Percentiles rank a stretch among this genome's conserved stretches.
phyloP scores from a whole-genome alignment of 306 rosid species.

The Rosa lucieae region DNA sequence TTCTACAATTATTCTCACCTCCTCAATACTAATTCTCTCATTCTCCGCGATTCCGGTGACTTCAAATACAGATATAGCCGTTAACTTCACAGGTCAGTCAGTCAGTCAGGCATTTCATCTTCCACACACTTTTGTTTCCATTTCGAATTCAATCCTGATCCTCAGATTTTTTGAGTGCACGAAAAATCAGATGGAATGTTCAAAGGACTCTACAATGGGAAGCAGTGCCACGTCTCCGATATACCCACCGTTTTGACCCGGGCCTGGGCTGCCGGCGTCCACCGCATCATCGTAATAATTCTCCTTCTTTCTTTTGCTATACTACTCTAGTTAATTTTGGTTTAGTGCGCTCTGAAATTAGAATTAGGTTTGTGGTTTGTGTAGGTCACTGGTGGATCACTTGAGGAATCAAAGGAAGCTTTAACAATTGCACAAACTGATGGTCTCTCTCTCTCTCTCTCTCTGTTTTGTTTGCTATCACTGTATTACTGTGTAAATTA shows the following conservation, averaged over 20 bases:
- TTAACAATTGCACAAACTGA: slow-evolving; percentile 87
- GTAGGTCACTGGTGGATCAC: slow-evolving; percentile 97
- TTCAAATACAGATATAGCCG: slow-evolving; percentile 70
- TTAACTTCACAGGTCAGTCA: slow-evolving; percentile 79
- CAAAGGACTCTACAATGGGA: slow-evolving; percentile 86
- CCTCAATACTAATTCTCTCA: neutral
- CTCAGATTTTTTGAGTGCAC: neutral
- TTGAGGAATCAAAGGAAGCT: slow-evolving; percentile 88
- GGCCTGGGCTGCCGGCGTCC: slow-evolving; percentile 91
- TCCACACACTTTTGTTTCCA: slow-evolving; percentile 10
- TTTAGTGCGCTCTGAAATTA: neutral
- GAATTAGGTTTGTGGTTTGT: slow-evolving; percentile 30
- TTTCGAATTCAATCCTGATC: neutral
- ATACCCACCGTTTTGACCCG: slow-evolving; percentile 72
- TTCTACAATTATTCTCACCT: neutral
- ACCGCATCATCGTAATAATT: slow-evolving; percentile 77
- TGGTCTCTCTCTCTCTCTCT: slow-evolving; percentile 43
- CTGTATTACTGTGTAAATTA: neutral
- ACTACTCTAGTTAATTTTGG: neutral
- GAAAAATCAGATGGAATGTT: slow-evolving; percentile 85
- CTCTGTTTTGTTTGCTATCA: neutral
- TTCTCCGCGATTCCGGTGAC: neutral
- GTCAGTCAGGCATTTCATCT: slow-evolving; percentile 43
- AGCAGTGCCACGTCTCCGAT: slow-evolving; percentile 78
- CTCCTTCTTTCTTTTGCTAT: neutral